These are phyloP conservation scores for Geotrichum restrictum DNA, from an alignment of 1,139 yeast species.

Conservation along the genomic window DNA sequence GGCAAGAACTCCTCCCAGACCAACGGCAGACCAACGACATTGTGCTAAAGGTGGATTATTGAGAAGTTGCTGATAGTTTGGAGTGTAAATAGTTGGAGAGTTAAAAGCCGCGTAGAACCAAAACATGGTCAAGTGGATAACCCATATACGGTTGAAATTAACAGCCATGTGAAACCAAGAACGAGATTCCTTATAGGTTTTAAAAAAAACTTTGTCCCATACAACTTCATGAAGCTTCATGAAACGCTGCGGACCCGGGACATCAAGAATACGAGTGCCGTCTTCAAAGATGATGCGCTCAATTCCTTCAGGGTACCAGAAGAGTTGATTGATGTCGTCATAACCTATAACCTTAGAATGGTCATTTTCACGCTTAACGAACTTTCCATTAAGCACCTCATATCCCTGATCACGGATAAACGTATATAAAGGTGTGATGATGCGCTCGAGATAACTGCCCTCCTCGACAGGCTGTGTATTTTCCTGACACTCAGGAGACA, in stretches of 20 bases:
- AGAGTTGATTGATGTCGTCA: constrained; percentile 96
- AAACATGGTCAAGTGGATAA: constrained; percentile 79
- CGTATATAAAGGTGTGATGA: constrained; percentile 86
- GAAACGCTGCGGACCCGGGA: constrained; percentile 86
- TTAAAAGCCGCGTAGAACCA: constrained; percentile 95
- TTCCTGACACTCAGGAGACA: constrained; percentile 87
- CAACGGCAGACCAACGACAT: constrained; percentile 87
- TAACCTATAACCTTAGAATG: constrained; percentile 93
- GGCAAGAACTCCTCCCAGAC: constrained; percentile 90
- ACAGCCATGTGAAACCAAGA: constrained; percentile 96
- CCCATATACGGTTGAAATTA: constrained; percentile 97
- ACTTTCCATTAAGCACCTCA: constrained; percentile 91
- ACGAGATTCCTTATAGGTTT: constrained; percentile 93
- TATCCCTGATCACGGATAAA: constrained; percentile 93
- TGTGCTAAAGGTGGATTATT: constrained; percentile 85
- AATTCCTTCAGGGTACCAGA: constrained; percentile 99
- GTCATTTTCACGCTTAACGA: constrained; percentile 94
- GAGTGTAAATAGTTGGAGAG: constrained; percentile 87
- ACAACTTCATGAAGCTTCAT: constrained; percentile 85
- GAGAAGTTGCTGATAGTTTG: constrained; percentile 73
- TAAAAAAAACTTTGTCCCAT: constrained; percentile 90
- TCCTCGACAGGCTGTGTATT: constrained; percentile 74
- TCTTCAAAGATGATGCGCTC: constrained; percentile 87
- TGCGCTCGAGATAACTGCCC: constrained; percentile 90
- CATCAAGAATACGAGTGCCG: constrained; percentile 84